These are phyloP conservation scores for Galerina sulciceps DNA, from an alignment of 768 basidiomycete genomes.

Conservation along the genomic window DNA sequence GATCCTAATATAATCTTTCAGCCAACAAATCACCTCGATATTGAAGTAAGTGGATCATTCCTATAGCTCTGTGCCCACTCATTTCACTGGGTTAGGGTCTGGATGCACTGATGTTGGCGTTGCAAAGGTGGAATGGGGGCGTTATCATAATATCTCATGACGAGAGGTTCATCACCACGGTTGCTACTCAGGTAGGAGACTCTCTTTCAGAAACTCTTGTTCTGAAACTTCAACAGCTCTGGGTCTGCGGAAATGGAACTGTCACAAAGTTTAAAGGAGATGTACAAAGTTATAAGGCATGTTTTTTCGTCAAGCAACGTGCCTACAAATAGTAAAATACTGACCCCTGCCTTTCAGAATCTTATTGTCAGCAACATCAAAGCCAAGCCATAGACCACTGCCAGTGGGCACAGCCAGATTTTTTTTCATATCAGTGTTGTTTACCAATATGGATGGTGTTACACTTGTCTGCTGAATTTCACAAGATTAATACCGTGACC, in stretches of 20 bases:
- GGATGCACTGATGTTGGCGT: conserved; percentile 89
- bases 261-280: conserved; percentile 88
- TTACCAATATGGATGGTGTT: no score
- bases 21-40: conserved; percentile 97
- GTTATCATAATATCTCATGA: conserved; percentile 96
- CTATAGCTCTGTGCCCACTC: conserved; percentile 4
- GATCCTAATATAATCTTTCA: conserved; percentile 26
- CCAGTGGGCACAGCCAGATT: background rate
- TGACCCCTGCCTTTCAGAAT: conserved; percentile 43
- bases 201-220: conserved; percentile 1
- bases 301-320: background rate
- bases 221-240: conserved; percentile 57
- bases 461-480: no score
- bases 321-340: background rate
- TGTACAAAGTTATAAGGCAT: conserved; percentile 89
- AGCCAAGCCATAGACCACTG: conserved; percentile 41
- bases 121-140: conserved; percentile 84
- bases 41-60: conserved; percentile 56
- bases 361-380: conserved; percentile 79
- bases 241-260: conserved; percentile 89
- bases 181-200: conserved; percentile 73
- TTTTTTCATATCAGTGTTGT: background rate
- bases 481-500: no score
- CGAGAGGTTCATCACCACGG: conserved; percentile 91
- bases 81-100: conserved; percentile 65